These are phyloP conservation scores for Strobilomyces echinocephalus DNA, from an alignment of 768 basidiomycete genomes.

Conservation along the genomic window DNA sequence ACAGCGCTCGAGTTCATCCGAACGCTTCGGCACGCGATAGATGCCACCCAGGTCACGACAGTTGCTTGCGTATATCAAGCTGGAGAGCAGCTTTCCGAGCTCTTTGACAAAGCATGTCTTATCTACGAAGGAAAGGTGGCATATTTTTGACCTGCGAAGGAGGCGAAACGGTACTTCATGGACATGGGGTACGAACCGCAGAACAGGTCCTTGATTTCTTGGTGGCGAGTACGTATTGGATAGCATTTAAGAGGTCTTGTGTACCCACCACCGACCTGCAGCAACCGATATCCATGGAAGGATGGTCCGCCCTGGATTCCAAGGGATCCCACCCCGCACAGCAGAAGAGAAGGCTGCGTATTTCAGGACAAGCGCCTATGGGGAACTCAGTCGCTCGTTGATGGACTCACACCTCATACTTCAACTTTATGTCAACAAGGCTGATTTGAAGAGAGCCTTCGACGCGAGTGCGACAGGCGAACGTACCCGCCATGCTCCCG, in stretches of 20 bases:
- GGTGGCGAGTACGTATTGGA: slow-evolving; percentile 40
- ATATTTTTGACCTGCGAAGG: slow-evolving; percentile 2
- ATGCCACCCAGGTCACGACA: slow-evolving; percentile 49
- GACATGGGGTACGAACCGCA: slow-evolving; percentile 48
- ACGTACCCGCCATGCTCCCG: slow-evolving; percentile 42
- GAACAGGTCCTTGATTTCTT: slow-evolving; percentile 62
- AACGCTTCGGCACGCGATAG: slow-evolving; percentile 59
- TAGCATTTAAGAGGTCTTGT: neutral
- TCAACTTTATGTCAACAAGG: neutral
- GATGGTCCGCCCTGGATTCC: slow-evolving; percentile 40
- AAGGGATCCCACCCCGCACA: slow-evolving; percentile 42
- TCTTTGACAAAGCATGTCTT: slow-evolving; percentile 50
- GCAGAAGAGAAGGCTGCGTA: slow-evolving; percentile 54
- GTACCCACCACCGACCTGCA: neutral
- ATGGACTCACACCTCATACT: slow-evolving; percentile 1
- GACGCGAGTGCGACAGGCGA: slow-evolving; percentile 46
- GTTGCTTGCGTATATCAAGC: slow-evolving; percentile 85
- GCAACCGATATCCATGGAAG: slow-evolving; percentile 65
- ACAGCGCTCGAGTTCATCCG: slow-evolving; percentile 72
- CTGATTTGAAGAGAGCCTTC: slow-evolving; percentile 41
- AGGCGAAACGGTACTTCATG: slow-evolving; percentile 54
- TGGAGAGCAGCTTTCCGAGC: slow-evolving; percentile 57
- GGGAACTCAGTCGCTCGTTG: slow-evolving; percentile 41
- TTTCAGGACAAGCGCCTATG: slow-evolving; percentile 39
- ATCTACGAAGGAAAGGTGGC: slow-evolving; percentile 7